Evolutionary conservation across 257 asterid genomes (phyloP).

Genomic region (Craterostigma plantagineum): DNA sequence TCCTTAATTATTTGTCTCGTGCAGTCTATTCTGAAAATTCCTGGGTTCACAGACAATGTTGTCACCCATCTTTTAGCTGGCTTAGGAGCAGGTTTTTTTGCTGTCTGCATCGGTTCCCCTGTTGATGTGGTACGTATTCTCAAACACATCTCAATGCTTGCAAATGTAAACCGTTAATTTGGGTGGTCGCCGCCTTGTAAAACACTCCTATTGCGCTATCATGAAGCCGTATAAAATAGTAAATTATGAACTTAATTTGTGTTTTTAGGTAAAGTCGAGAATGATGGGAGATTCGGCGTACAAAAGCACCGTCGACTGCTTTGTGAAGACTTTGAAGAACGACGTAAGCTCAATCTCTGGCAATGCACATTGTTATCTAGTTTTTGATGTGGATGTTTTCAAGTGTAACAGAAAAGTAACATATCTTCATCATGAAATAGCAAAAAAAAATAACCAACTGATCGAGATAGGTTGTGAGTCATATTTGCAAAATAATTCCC

Average conservation of each 20-base stretch:
- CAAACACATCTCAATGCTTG: not conserved
- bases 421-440: too few species aligned
- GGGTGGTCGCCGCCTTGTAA: too few species aligned
- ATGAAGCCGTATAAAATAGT: too few species aligned
- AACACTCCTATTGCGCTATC: too few species aligned
- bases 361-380: not conserved
- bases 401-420: not conserved
- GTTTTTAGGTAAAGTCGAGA: slow-evolving; percentile 70
- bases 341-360: slow-evolving; percentile 35
- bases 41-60: slow-evolving; percentile 95
- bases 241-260: slow-evolving; percentile 7
- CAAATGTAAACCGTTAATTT: not conserved
- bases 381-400: not conserved
- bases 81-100: slow-evolving; percentile 93
- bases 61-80: slow-evolving; percentile 82
- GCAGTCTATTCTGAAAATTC: slow-evolving; percentile 73
- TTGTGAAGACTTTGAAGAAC: slow-evolving; percentile 84
- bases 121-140: slow-evolving; percentile 74
- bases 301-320: slow-evolving; percentile 82
- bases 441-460: too few species aligned
- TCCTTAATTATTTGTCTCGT: too few species aligned
- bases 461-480: too few species aligned
- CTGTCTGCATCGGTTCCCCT: slow-evolving; percentile 97
- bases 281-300: slow-evolving; percentile 96
- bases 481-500: too few species aligned